Evolutionary conservation across 2,329 filamentous ascomycete genomes (phyloP).

Genomic region (Claviceps maximensis): DNA sequence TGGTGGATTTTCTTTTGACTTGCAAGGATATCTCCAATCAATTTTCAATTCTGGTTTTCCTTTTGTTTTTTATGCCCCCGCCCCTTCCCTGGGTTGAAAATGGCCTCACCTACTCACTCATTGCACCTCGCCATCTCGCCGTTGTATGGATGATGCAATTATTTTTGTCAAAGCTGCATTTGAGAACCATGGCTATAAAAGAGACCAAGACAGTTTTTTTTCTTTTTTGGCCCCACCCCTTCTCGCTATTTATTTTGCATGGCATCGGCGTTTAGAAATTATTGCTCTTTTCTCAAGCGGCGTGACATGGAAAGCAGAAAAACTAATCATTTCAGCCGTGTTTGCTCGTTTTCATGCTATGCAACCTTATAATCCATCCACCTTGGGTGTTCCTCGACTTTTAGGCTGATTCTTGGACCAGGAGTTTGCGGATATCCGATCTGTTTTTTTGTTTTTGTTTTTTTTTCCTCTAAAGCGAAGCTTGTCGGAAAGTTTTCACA

Average conservation of each 20-base stretch:
- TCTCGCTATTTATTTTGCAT: slow-evolving; percentile 1
- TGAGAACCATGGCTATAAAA: neutral
- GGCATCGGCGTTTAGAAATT: slow-evolving; percentile 3
- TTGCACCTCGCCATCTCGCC: neutral
- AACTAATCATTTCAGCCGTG: neutral
- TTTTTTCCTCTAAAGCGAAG: too few relatives aligned
- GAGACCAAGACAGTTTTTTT: neutral
- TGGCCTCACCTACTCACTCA: neutral
- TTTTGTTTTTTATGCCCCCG: neutral
- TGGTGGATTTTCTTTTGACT: neutral
- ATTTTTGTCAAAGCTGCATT: neutral
- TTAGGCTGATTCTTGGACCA: neutral
- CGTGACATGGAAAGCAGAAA: neutral
- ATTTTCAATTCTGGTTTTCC: neutral
- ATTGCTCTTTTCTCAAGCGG: neutral
- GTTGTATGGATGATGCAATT: neutral
- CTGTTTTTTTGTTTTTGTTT: too few relatives aligned
- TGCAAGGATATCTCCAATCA: neutral
- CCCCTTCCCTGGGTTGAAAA: neutral
- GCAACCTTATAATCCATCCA: neutral
- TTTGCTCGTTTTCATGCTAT: neutral
- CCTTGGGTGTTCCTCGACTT: neutral
- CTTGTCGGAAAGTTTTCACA: neutral
- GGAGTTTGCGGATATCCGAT: neutral
- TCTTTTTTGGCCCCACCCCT: neutral